phyloP scores from a whole-genome alignment of 2,329 filamentous ascomycete genomes.

The Phialocephala sp. region DNA sequence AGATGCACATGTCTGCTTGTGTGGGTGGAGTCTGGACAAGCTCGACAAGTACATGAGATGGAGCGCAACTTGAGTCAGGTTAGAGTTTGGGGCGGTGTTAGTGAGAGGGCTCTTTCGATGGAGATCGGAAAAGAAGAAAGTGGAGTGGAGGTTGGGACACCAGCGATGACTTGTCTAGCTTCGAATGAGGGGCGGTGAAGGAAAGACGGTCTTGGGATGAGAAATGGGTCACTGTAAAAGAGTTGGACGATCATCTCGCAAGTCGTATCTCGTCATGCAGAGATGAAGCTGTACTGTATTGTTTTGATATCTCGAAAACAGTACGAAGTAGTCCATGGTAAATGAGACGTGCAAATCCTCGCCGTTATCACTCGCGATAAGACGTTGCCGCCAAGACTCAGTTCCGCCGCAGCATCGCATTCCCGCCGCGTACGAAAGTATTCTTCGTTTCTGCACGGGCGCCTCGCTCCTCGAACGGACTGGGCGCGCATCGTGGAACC shows the following conservation, averaged over 20 bases:
- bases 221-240: not conserved
- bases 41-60: no score
- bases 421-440: not conserved
- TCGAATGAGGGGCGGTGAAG: conserved; percentile 7
- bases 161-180: conserved; percentile 5
- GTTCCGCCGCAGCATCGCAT: not conserved
- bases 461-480: not conserved
- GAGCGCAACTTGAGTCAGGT: not conserved
- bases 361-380: not conserved
- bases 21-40: no score
- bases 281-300: not conserved
- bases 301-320: no score
- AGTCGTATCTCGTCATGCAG: not conserved
- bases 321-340: not conserved
- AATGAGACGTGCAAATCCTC: not conserved
- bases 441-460: not conserved
- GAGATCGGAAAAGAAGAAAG: not conserved
- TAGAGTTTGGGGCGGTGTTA: not conserved
- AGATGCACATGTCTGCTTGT: no score
- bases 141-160: conserved; percentile 3
- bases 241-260: not conserved
- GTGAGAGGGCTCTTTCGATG: not conserved
- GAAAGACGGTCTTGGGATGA: not conserved
- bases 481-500: not conserved
- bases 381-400: not conserved